Evolutionary conservation across 2,329 filamentous ascomycete genomes (phyloP).

Genomic region (Rugonectria rugulosa): DNA sequence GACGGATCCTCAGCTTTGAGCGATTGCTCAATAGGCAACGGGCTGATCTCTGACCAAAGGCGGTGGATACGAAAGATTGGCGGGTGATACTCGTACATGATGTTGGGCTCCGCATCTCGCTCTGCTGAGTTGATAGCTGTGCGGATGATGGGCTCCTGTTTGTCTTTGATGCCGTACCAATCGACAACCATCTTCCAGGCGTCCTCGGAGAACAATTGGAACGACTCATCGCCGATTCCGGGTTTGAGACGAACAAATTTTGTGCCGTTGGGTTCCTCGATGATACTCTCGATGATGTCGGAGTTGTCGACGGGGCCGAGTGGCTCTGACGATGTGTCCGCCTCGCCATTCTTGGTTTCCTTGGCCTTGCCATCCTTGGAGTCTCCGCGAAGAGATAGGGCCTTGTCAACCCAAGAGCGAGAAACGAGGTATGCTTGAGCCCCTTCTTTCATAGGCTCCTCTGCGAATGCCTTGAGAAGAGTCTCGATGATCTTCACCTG

Average conservation of each 20-base stretch:
- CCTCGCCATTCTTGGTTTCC: conserved; percentile 59
- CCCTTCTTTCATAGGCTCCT: conserved; percentile 69
- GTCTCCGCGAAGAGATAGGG: conserved; percentile 71
- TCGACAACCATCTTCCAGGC: conserved; percentile 83
- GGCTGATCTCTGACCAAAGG: conserved; percentile 69
- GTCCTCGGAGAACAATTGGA: conserved; percentile 77
- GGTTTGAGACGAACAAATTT: conserved; percentile 78
- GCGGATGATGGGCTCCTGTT: conserved; percentile 76
- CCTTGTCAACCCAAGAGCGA: conserved; percentile 77
- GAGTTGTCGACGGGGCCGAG: conserved; percentile 89
- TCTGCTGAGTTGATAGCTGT: conserved; percentile 79
- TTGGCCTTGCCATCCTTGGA: conserved; percentile 57
- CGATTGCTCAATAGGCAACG: conserved; percentile 62
- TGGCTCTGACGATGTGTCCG: conserved; percentile 65
- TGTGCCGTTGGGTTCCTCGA: conserved; percentile 57
- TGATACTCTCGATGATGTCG: conserved; percentile 73
- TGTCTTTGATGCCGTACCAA: conserved; percentile 81
- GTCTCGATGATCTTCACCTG: conserved; percentile 78
- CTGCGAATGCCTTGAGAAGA: conserved; percentile 62
- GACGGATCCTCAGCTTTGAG: conserved; percentile 67
- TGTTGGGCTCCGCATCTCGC: conserved; percentile 63
- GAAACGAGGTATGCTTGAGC: conserved; percentile 82
- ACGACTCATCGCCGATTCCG: conserved; percentile 73
- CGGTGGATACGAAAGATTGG: conserved; percentile 87
- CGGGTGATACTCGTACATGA: conserved; percentile 85